phyloP scores from a whole-genome alignment of 1,139 yeast species.

The Saccharomyces hybrid region DNA sequence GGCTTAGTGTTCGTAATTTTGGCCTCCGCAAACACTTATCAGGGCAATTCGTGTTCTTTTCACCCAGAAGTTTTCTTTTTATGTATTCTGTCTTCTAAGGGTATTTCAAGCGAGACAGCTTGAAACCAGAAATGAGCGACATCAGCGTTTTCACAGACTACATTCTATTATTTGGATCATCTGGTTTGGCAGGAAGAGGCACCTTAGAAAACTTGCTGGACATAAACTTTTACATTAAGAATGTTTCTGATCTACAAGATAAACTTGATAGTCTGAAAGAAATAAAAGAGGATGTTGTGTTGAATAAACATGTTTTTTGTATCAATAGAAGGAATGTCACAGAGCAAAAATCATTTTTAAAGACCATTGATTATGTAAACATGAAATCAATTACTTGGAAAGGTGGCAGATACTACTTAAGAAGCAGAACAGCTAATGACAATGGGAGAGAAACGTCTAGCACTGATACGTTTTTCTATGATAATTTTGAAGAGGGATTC shows the following conservation, averaged over 20 bases:
- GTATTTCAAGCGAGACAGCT: neutral
- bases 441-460: neutral
- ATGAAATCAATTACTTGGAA: neutral
- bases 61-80: neutral
- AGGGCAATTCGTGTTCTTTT: neutral
- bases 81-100: neutral
- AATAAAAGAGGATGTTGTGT: neutral
- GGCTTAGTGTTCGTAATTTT: neutral
- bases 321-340: neutral
- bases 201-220: slow-evolving; percentile 9
- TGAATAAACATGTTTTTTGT: slow-evolving; percentile 3
- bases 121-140: neutral
- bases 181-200: slow-evolving; percentile 13
- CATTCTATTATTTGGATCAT: slow-evolving; percentile 10
- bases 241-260: slow-evolving; percentile 6
- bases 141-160: neutral
- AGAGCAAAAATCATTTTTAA: neutral
- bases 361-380: neutral
- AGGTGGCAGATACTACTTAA: neutral
- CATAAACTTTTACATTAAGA: slow-evolving; percentile 7
- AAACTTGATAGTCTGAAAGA: neutral
- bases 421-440: neutral
- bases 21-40: neutral
- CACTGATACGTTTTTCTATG: neutral
- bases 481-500: neutral